Percentiles rank a stretch among this genome's conserved stretches.
Evolutionary conservation across 805 yeast species (phyloP).

Genomic region (Wickerhamomyces queroliae): DNA sequence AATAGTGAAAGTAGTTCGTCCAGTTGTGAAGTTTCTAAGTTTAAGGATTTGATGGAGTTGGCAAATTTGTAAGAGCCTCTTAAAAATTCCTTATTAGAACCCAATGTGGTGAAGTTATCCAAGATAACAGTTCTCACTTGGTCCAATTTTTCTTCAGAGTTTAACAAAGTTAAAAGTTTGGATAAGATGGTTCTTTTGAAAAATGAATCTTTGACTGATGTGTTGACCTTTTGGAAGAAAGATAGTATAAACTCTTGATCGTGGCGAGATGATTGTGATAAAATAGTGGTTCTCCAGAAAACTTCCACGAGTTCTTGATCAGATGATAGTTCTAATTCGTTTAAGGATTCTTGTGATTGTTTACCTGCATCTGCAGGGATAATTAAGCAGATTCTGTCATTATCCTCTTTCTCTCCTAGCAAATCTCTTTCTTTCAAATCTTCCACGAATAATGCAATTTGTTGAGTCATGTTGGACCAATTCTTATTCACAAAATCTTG

Average conservation of each 20-base stretch:
- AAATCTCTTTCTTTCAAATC: slow-evolving; percentile 26
- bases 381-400: slow-evolving; percentile 7
- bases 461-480: slow-evolving; percentile 31
- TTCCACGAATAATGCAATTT: slow-evolving; percentile 37
- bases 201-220: slow-evolving; percentile 2
- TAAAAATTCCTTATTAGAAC: not conserved
- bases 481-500: slow-evolving; percentile 41
- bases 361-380: slow-evolving; percentile 14
- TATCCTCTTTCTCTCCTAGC: slow-evolving; percentile 9
- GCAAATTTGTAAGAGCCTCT: not conserved
- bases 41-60: not conserved
- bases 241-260: slow-evolving; percentile 7
- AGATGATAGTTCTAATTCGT: slow-evolving; percentile 1
- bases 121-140: slow-evolving; percentile 3
- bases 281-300: slow-evolving; percentile 46
- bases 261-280: slow-evolving; percentile 31
- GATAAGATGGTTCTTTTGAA: slow-evolving; percentile 13
- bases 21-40: slow-evolving; percentile 1
- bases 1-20: slow-evolving; percentile 18
- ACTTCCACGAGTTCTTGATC: slow-evolving; percentile 28
- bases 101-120: slow-evolving; percentile 9
- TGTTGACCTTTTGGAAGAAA: slow-evolving; percentile 1
- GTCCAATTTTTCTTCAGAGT: not conserved
- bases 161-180: slow-evolving; percentile 10
- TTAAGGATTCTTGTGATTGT: slow-evolving; percentile 6